phyloP scores from a whole-genome alignment of 2,329 filamentous ascomycete genomes.

The Pseudogymnoascus sp. region DNA sequence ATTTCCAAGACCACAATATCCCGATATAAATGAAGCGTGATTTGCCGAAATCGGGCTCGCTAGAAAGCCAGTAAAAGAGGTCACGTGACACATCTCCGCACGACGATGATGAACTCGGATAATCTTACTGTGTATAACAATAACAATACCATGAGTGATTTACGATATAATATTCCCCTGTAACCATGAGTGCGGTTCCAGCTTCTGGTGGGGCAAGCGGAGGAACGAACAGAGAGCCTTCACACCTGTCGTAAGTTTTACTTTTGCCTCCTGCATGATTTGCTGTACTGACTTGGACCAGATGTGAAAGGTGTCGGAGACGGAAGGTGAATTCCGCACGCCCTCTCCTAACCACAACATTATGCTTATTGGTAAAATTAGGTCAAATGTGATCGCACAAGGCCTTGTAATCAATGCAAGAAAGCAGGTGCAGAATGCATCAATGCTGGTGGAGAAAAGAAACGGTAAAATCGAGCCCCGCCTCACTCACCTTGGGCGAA shows the following conservation, averaged over 20 bases:
- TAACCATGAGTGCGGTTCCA: conserved; percentile 8
- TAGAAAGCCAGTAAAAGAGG: not conserved
- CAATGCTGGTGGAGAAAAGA: conserved; percentile 37
- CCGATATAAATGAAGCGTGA: not conserved
- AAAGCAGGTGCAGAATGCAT: conserved; percentile 36
- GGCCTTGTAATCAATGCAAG: conserved; percentile 44
- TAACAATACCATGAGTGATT: not conserved
- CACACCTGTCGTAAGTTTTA: conserved; percentile 4
- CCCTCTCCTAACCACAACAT: not conserved
- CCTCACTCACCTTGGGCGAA: not conserved
- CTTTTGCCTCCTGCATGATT: not conserved
- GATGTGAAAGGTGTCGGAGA: conserved; percentile 38
- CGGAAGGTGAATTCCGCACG: conserved; percentile 32
- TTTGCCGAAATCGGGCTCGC: not conserved
- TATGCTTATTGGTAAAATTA: conserved; percentile 28
- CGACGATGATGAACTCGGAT: not conserved
- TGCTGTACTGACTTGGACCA: conserved; percentile 17
- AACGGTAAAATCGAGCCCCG: conserved; percentile 28
- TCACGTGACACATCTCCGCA: conserved; percentile 5
- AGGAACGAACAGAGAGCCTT: conserved; percentile 3
- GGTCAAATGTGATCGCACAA: conserved; percentile 47
- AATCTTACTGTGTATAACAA: not conserved
- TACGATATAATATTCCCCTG: not conserved
- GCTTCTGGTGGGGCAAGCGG: not conserved
- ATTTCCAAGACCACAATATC: not conserved